Evolutionary conservation across 805 yeast species (phyloP), one percentile per base, ranked within the genome.

Genomic region (Starmerella gropengiesseri): DNA sequence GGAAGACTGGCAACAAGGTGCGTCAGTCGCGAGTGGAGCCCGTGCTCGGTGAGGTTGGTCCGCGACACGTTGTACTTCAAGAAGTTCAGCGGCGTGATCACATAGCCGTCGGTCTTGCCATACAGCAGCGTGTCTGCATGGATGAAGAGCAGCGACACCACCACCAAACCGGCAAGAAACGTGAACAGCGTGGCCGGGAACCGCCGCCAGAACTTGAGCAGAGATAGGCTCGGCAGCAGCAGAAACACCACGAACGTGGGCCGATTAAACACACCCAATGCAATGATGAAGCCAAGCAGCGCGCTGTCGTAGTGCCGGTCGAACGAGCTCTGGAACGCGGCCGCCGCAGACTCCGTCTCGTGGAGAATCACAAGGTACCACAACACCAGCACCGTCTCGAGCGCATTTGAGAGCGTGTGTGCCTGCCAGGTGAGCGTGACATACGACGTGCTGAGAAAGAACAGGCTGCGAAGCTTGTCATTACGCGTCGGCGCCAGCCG

Each of bases 341-440:
- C 40, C 14, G 23, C 17, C 16, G 56, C 23, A 11, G 53, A 39
- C 31, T 53, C 49, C 39, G 62, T 53, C 44, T 62, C 66, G 39
- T 65, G 70, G 30, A 80, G 67, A 23, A 77, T 58, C 45, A 69
- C 71, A 6, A 81, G 55, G 13, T 68, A 57, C 51, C 72, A 57
- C 17, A 78, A 51, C 8, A 81, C 63, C 31, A 80, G 34, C 12
- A 66, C 49, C 1, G 71, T 63, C 41, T 91, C 99, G 1, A 83
- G 55, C 18, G 86, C 74, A 57, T 91, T 91, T n/a, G 95, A 82
- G 54, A 91, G 82, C 1, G 93, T 77, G 57, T 86, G 96, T 0
- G 83, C 68, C 57, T 91, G 97, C 54, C 78, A 78, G 0, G 78
- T 74, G 65, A 84, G 68, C 0, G 94, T 78, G 25, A 85, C 70